Conservation (phyloP, 768 basidiomycete species). For the Collybia sordida region DNA sequence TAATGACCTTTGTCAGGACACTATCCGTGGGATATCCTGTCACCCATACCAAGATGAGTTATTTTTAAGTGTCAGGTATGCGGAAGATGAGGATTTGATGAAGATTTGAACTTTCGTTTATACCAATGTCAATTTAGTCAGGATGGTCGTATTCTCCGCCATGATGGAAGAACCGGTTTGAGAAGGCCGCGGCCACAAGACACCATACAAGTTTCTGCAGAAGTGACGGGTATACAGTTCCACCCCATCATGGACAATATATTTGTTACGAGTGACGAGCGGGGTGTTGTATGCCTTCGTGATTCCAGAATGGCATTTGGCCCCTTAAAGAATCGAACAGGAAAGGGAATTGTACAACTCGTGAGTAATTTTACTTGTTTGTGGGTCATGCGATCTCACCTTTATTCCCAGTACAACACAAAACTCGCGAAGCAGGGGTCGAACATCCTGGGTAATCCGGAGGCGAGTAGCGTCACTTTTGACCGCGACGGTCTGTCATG, state of each 20-base stretch:
- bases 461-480: conserved; percentile 67
- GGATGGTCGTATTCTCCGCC: conserved; percentile 64
- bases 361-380: conserved; percentile 28
- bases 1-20: conserved; percentile 42
- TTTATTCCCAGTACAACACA: conserved; percentile 37
- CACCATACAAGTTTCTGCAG: conserved; percentile 49
- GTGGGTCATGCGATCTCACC: background rate
- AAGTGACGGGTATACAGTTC: conserved; percentile 64
- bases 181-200: conserved; percentile 40
- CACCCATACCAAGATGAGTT: conserved; percentile 70
- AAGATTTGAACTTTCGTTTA: conserved; percentile 8
- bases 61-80: conserved; percentile 68
- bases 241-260: conserved; percentile 70
- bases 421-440: conserved; percentile 39
- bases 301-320: conserved; percentile 78
- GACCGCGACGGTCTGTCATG: conserved; percentile 58
- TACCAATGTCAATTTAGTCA: conserved; percentile 42
- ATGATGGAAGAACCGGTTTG: conserved; percentile 50
- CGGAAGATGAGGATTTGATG: conserved; percentile 9
- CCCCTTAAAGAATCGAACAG: conserved; percentile 37
- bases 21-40: conserved; percentile 61
- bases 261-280: conserved; percentile 63
- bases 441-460: conserved; percentile 52
- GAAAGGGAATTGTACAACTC: conserved; percentile 54
- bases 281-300: conserved; percentile 62